phyloP scores from a whole-genome alignment of 768 basidiomycete genomes.

The Leccinum fibrillosum region DNA sequence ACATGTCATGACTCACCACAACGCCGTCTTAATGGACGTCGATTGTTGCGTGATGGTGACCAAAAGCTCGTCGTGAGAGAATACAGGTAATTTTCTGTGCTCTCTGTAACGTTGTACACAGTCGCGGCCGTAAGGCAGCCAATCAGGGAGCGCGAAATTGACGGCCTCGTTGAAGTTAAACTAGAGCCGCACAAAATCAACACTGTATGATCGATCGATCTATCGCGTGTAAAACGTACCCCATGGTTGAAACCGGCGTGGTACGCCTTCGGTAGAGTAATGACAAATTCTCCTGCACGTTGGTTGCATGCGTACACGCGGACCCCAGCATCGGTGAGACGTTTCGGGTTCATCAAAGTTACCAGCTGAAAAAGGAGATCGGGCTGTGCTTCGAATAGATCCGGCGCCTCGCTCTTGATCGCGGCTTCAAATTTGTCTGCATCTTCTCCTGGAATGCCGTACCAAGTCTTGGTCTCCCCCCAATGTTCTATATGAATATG shows the following conservation, averaged over 20 bases:
- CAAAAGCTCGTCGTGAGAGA: slow-evolving; percentile 96
- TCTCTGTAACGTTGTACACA: slow-evolving; percentile 90
- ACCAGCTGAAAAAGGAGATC: slow-evolving; percentile 96
- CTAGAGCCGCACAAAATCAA: slow-evolving; percentile 42
- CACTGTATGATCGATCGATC: slow-evolving; percentile 21
- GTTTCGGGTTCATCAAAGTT: slow-evolving; percentile 93
- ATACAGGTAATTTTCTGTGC: slow-evolving; percentile 91
- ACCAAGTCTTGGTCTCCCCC: slow-evolving; percentile 99
- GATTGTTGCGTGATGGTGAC: slow-evolving; percentile 98
- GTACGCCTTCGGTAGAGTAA: slow-evolving; percentile 97
- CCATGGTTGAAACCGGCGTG: slow-evolving; percentile 99
- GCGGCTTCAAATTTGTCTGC: slow-evolving; percentile 96
- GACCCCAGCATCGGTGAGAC: slow-evolving; percentile 84
- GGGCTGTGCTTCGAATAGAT: slow-evolving; percentile 96
- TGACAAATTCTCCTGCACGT: slow-evolving; percentile 94
- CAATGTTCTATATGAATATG: slow-evolving; percentile 73
- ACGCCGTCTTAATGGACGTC: slow-evolving; percentile 84
- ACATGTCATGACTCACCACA: slow-evolving; percentile 61
- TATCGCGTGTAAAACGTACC: slow-evolving; percentile 49
- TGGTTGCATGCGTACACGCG: slow-evolving; percentile 94
- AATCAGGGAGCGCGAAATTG: slow-evolving; percentile 96
- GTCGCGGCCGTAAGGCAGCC: slow-evolving; percentile 83
- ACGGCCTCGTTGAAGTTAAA: slow-evolving; percentile 99
- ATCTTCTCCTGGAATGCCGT: slow-evolving; percentile 94
- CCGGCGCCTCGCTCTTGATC: slow-evolving; percentile 92